Base-by-base conservation (phyloP, 2,329 filamentous ascomycete genomes). In the Nannizzia gypsea region DNA sequence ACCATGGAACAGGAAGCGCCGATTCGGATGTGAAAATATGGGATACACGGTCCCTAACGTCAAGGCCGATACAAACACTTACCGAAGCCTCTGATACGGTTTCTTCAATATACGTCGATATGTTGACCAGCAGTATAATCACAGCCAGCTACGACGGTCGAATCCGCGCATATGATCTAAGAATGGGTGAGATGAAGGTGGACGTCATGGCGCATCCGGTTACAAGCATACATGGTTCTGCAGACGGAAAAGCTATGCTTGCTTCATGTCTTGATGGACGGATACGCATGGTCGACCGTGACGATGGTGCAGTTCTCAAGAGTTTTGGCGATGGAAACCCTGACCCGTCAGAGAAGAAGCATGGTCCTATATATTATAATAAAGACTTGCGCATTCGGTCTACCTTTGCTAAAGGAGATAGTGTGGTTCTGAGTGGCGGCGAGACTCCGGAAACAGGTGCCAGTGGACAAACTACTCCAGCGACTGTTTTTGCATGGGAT, bases 81-180 rank as follows among this genome's bases (percentile, higher is more conserved):
- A 66, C 69, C 1, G 74, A 76, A 62, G 74, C 74, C 22, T 67
- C 65, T 13, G 74, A 76, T 61, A 76, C 73, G 6, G 73, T 76
- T 52, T 75, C 74, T 5, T 69, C 68, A 6, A 62, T 76, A 3
- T 69, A 73, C 60, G 70, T 72, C 1, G 72, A 76, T 56, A 71
- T 69, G 67, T 66, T 70, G 9, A 71, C 67, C 0, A 73, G 72
- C 60, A 74, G 70, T 72, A 82, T 97, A 56, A 73, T 90, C 1
- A 81, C 82, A 1, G 90, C 87, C 0, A 91, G 89, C 70, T 89
- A 96, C 60, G 92, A 97, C 73, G 91, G 91, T 1, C 79, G 87
- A 61, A 83, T 95, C 0, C 78, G 92, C 59, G 80, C 80, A 62
- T 96, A 97, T 74, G 92, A 97, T 74, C 74, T 95, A 44, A 80